Base-by-base conservation (phyloP, 495 filamentous ascomycete genomes). In the Penicillium ucsense region DNA sequence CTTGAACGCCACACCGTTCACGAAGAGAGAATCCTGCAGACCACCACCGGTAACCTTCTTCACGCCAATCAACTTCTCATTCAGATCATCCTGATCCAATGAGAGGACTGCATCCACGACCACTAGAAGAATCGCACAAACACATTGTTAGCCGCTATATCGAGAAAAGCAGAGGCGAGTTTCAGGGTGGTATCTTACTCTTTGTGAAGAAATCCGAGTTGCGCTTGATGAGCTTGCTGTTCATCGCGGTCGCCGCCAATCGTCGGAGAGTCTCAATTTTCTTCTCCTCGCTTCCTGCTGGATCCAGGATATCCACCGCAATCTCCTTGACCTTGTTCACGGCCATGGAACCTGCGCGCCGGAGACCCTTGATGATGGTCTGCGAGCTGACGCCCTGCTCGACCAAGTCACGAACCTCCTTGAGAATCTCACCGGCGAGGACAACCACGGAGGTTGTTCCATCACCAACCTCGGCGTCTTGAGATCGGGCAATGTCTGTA, bases 271-370 rank as follows among this genome's bases (percentile, higher is more conserved):
- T 96, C 62, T 95, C 89, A 52, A 88, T 80, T 71, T 86, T 83
- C 70, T 91, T 94, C 37, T 80, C 77, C 64, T 94, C 88, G 55
- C 70, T 80, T 37, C 50, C 65, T 29, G 63, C 58, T 31, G 61
- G 48, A 12, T 72, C 56, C 36, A 72, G 62, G 38, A 89, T 94
- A 67, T 83, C 85, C 49, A 96, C 81, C 30, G 88, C 84, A 71
- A 98, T 98, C 67, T 98, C 92, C 77, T 89, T 94, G 58, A 98
- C 85, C 75, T 95, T 96, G 73, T 96, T 96, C 63, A 96, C 91
- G 4, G 92, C 92, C 84, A 98, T 91, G 47, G 75, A 71, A 33
- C 84, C 85, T 29, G 90, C 87, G 71, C 85, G 86, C 70, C 92
- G 80, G 54, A 96, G 76, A 56, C 89, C 92, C 79, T 95, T 97